phyloP scores from a whole-genome alignment of 169 alveolate genomes.

The Plasmodium gonderi region DNA sequence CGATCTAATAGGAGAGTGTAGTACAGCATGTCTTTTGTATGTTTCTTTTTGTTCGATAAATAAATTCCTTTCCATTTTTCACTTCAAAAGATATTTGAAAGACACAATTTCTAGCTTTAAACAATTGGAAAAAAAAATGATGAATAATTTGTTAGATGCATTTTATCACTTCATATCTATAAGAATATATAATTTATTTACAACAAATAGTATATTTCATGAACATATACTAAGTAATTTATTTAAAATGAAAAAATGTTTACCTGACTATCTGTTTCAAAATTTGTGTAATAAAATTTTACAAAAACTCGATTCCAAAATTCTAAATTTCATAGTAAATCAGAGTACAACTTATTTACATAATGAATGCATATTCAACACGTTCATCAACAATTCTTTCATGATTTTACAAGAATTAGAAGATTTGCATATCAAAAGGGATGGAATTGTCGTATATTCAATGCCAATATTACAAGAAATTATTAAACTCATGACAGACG shows the following conservation, averaged over 20 bases:
- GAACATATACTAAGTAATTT: slow-evolving; percentile 51
- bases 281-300: slow-evolving; percentile 11
- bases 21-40: slow-evolving; percentile 46
- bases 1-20: slow-evolving; percentile 58
- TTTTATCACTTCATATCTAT: slow-evolving; percentile 66
- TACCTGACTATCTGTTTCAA: slow-evolving; percentile 20
- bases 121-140: slow-evolving; percentile 63
- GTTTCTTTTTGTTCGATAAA: slow-evolving; percentile 28
- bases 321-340: slow-evolving; percentile 26
- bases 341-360: slow-evolving; percentile 44
- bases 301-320: slow-evolving; percentile 39
- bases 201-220: slow-evolving; percentile 37
- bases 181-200: slow-evolving; percentile 53
- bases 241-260: slow-evolving; percentile 37
- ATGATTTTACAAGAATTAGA: slow-evolving; percentile 21
- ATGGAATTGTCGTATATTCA: background rate
- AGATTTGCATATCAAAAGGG: background rate
- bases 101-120: slow-evolving; percentile 36
- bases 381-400: slow-evolving; percentile 23
- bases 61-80: slow-evolving; percentile 9
- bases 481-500: slow-evolving; percentile 35
- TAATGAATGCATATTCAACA: slow-evolving; percentile 25
- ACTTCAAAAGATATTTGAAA: slow-evolving; percentile 28
- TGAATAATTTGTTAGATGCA: slow-evolving; percentile 62
- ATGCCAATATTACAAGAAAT: slow-evolving; percentile 52